Percentiles rank a stretch among this genome's conserved stretches.
Conservation (phyloP, 2,329 filamentous ascomycete genomes). For the Alternaria sp. region DNA sequence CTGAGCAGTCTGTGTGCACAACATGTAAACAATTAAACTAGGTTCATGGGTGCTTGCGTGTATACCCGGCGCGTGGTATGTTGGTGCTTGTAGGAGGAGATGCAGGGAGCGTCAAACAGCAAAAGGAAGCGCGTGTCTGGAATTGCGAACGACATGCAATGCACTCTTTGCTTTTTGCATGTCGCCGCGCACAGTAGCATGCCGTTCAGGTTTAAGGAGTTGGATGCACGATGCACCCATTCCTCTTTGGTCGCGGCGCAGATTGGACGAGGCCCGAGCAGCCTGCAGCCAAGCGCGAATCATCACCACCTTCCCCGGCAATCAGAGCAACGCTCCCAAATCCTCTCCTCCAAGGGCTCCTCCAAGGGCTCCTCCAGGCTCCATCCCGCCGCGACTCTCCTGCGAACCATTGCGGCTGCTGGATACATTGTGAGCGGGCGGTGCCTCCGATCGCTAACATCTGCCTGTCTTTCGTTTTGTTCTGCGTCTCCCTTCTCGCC, state of each 20-base stretch:
- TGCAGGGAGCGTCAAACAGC: not conserved
- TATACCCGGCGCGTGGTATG: not conserved
- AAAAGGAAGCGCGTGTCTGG: not conserved
- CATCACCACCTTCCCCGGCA: slow-evolving; percentile 31
- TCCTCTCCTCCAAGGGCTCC: slow-evolving; percentile 31
- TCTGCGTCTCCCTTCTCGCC: slow-evolving; percentile 22
- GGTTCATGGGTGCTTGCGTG: slow-evolving; percentile 8
- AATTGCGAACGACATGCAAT: not conserved
- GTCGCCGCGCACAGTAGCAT: not conserved
- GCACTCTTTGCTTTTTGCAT: slow-evolving; percentile 12
- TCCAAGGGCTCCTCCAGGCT: slow-evolving; percentile 24
- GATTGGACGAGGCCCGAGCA: slow-evolving; percentile 25
- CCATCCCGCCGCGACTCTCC: slow-evolving; percentile 32
- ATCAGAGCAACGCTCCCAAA: slow-evolving; percentile 25
- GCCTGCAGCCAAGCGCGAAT: slow-evolving; percentile 39
- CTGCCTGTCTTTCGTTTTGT: slow-evolving; percentile 36
- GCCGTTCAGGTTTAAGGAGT: slow-evolving; percentile 13
- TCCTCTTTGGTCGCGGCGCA: slow-evolving; percentile 21
- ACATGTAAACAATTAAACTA: slow-evolving; percentile 18
- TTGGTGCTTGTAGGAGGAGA: not conserved
- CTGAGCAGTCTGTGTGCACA: slow-evolving; percentile 24
- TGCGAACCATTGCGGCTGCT: slow-evolving; percentile 30
- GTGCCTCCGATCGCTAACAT: slow-evolving; percentile 31
- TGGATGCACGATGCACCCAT: slow-evolving; percentile 11
- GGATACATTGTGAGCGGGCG: slow-evolving; percentile 30